Evolutionary conservation across 1,284 basidiomycete species (phyloP).

Genomic region (Cronartium quercuum): DNA sequence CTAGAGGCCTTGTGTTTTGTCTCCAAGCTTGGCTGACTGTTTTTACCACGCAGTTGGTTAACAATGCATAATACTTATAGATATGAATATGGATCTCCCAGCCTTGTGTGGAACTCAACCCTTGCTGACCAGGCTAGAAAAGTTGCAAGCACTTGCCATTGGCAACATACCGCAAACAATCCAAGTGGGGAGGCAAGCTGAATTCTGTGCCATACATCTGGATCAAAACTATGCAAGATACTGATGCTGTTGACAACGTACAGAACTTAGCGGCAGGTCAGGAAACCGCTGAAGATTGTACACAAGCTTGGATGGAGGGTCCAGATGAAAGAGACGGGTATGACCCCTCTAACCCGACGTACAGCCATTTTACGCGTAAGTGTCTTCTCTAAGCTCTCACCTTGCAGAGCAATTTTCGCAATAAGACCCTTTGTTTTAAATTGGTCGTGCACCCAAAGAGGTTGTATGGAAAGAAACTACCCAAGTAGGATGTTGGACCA

Average conservation of each 20-base stretch:
- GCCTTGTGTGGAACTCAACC: slow-evolving; percentile 21
- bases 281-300: slow-evolving; percentile 3
- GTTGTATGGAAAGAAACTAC: slow-evolving; percentile 24
- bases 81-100: slow-evolving; percentile 9
- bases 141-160: slow-evolving; percentile 15
- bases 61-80: slow-evolving; percentile 27
- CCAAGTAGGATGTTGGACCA: slow-evolving; percentile 29
- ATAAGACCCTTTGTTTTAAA: background rate
- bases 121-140: slow-evolving; percentile 11
- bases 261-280: slow-evolving; percentile 39
- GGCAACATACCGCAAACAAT: slow-evolving; percentile 27
- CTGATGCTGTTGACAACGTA: background rate
- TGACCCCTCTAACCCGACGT: slow-evolving; percentile 7
- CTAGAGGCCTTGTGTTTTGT: too few relatives aligned
- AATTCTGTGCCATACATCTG: background rate
- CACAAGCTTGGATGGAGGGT: slow-evolving; percentile 23
- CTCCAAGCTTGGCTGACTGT: background rate
- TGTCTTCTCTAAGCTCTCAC: background rate
- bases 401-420: background rate
- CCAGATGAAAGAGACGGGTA: slow-evolving; percentile 20
- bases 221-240: background rate
- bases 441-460: slow-evolving; percentile 10
- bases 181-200: slow-evolving; percentile 20
- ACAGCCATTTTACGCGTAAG: slow-evolving; percentile 38
- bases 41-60: slow-evolving; percentile 13